Conservation (phyloP, 2,329 filamentous ascomycete species). For the Penicillium hordei region DNA sequence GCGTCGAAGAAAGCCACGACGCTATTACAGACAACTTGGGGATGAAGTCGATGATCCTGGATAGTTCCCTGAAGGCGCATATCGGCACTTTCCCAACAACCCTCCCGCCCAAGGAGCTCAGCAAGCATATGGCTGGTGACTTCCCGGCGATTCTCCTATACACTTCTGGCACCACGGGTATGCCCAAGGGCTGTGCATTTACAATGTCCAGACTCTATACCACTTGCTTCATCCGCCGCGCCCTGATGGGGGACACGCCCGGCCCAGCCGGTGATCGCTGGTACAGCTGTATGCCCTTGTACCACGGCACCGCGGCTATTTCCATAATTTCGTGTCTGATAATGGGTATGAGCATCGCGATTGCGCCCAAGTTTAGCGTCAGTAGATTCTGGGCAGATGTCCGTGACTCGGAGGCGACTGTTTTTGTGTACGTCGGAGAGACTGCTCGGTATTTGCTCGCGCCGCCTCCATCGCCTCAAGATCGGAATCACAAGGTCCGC, state of each 20-base stretch:
- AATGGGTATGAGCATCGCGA: constrained; percentile 46
- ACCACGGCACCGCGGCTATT: constrained; percentile 72
- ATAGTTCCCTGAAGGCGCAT: constrained; percentile 48
- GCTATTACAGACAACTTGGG: constrained; percentile 57
- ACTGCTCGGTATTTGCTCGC: constrained; percentile 72
- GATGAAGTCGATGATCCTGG: constrained; percentile 58
- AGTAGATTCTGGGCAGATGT: constrained; percentile 71
- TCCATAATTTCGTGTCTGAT: constrained; percentile 57
- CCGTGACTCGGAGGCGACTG: constrained; percentile 64
- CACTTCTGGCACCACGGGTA: constrained; percentile 73
- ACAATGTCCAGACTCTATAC: constrained; percentile 51
- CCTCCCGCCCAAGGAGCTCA: constrained; percentile 57
- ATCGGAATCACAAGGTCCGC: constrained; percentile 47
- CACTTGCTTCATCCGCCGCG: constrained; percentile 37
- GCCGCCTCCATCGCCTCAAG: constrained; percentile 53
- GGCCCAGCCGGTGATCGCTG: constrained; percentile 56
- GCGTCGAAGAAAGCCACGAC: constrained; percentile 55
- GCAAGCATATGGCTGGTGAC: constrained; percentile 51
- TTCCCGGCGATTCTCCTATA: constrained; percentile 68
- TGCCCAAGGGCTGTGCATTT: constrained; percentile 70
- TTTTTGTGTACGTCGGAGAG: constrained; percentile 77
- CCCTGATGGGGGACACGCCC: constrained; percentile 30
- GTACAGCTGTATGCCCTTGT: constrained; percentile 76
- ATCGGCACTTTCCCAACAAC: constrained; percentile 51
- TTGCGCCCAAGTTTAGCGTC: constrained; percentile 60